Percentiles rank a stretch among this genome's conserved stretches.
Evolutionary conservation across 1,139 yeast species (phyloP).

Genomic region (Meyerozyma smithsonii): DNA sequence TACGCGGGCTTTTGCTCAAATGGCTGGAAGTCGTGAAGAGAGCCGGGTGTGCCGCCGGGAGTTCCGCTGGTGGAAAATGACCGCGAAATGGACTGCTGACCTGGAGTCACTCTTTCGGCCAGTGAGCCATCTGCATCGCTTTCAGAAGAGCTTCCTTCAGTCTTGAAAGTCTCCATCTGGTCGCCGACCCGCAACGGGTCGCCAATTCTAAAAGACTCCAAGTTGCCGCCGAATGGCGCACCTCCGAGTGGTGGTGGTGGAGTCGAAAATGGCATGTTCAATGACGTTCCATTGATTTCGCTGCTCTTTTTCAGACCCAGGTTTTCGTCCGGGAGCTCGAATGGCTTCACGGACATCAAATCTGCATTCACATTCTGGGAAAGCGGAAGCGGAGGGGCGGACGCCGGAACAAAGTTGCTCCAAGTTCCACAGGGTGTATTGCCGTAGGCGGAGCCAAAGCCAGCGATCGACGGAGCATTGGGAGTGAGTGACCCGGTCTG

Average conservation of each 20-base stretch:
- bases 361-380: conserved; percentile 8
- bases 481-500: conserved; percentile 31
- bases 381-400: conserved; percentile 31
- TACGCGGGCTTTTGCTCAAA: not conserved
- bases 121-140: conserved; percentile 12
- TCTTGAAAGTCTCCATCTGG: conserved; percentile 5
- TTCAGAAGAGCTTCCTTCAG: conserved; percentile 11
- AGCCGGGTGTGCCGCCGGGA: not conserved
- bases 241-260: conserved; percentile 18
- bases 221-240: conserved; percentile 21
- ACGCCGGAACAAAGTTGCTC: conserved; percentile 28
- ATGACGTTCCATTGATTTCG: conserved; percentile 7
- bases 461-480: conserved; percentile 19
- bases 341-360: conserved; percentile 24
- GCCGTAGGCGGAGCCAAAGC: conserved; percentile 12
- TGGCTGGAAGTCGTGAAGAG: conserved; percentile 2
- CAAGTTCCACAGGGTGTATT: conserved; percentile 26
- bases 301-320: conserved; percentile 1
- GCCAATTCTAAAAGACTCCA: conserved; percentile 12
- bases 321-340: conserved; percentile 31
- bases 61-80: conserved; percentile 10
- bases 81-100: conserved; percentile 1
- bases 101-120: conserved; percentile 1
- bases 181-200: not conserved
- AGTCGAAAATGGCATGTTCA: conserved; percentile 22